A percentile compares a stretch with the other conserved stretches of the same genome.
Evolutionary conservation across 805 yeast species (phyloP).

Genomic region (Hanseniaspora meyeri): DNA sequence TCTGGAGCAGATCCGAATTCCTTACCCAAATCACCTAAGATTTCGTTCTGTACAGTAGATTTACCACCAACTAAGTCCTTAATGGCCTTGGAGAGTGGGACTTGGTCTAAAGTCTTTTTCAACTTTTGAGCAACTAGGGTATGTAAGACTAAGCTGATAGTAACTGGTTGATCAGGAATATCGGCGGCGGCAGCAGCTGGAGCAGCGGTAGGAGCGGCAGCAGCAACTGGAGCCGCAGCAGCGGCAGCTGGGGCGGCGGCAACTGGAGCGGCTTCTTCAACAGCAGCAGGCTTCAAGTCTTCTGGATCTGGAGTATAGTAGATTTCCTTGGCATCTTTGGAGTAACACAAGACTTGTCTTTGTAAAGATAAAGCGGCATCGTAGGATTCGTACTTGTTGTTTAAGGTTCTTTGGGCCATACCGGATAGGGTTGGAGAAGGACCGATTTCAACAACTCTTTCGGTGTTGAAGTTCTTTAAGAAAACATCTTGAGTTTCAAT

Average conservation of each 20-base stretch:
- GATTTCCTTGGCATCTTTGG: slow-evolving; percentile 91
- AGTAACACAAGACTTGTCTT: slow-evolving; percentile 88
- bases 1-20: slow-evolving; percentile 98
- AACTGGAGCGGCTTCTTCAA: slow-evolving; percentile 30
- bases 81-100: slow-evolving; percentile 83
- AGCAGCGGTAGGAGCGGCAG: slow-evolving; percentile 53
- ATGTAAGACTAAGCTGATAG: slow-evolving; percentile 70
- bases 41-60: slow-evolving; percentile 96
- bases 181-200: slow-evolving; percentile 72
- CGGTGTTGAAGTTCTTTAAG: slow-evolving; percentile 85
- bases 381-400: slow-evolving; percentile 84
- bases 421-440: slow-evolving; percentile 98
- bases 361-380: slow-evolving; percentile 84
- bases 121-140: slow-evolving; percentile 90
- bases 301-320: slow-evolving; percentile 81
- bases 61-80: slow-evolving; percentile 97
- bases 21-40: slow-evolving; percentile 95
- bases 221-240: slow-evolving; percentile 47
- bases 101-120: slow-evolving; percentile 75
- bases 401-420: slow-evolving; percentile 95
- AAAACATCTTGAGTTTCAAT: slow-evolving; percentile 98
- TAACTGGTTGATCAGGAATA: slow-evolving; percentile 79
- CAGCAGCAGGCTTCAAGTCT: slow-evolving; percentile 29
- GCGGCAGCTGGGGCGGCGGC: slow-evolving; percentile 44
- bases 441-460: slow-evolving; percentile 95